A percentile compares a stretch with the other conserved stretches of the same genome.
Evolutionary conservation across 2,329 filamentous ascomycete species (phyloP).

Genomic region (Metarhizium robertsii): DNA sequence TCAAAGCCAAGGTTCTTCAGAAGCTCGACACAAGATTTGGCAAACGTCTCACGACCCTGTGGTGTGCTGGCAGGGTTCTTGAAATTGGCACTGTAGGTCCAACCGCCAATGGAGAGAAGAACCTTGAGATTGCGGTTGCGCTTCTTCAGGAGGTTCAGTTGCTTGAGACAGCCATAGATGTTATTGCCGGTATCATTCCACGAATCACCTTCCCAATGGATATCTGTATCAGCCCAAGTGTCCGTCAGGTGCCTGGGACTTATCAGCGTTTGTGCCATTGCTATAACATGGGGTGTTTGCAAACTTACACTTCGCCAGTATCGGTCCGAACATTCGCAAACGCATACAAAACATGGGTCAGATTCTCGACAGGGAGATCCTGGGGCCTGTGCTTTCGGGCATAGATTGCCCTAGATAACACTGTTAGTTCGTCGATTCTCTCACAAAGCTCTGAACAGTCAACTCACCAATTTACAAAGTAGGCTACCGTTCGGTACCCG

Average conservation of each 20-base stretch:
- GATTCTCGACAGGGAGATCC: conserved; percentile 67
- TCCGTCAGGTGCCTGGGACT: conserved; percentile 42
- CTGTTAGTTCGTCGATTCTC: not conserved
- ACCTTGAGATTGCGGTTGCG: conserved; percentile 76
- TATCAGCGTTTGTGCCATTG: not conserved
- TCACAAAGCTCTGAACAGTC: not conserved
- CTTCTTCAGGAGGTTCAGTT: conserved; percentile 76
- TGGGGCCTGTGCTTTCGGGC: conserved; percentile 77
- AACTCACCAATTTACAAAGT: conserved; percentile 60
- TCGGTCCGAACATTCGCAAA: conserved; percentile 81
- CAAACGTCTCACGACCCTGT: conserved; percentile 62
- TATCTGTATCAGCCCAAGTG: conserved; percentile 60
- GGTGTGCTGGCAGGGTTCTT: conserved; percentile 62
- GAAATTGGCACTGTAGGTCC: conserved; percentile 87
- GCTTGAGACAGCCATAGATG: conserved; percentile 82
- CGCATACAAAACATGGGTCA: conserved; percentile 84
- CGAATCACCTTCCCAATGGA: conserved; percentile 58
- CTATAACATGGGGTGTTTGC: not conserved
- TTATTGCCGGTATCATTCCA: conserved; percentile 70
- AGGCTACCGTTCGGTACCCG: conserved; percentile 59
- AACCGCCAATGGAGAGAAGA: conserved; percentile 80
- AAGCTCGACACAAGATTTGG: conserved; percentile 61
- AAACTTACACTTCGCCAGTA: conserved; percentile 62
- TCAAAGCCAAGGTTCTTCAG: conserved; percentile 76
- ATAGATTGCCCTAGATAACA: conserved; percentile 61